Base-by-base conservation (phyloP, 2,329 filamentous ascomycete genomes). In the Teratosphaeria zuluensis region DNA sequence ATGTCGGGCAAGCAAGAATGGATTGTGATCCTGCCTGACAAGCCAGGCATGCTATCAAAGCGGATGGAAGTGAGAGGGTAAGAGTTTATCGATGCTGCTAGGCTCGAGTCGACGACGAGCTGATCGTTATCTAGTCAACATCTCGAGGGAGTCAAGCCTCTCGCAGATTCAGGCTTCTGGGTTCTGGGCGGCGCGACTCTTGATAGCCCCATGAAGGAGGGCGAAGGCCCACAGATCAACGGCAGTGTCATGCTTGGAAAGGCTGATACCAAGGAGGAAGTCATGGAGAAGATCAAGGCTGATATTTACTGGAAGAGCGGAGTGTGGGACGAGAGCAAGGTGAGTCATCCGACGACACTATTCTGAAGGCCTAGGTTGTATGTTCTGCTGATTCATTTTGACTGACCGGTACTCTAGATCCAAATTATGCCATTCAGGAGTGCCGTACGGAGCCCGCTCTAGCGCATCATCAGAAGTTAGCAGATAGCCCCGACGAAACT, bases 281-380 rank as follows among this genome's bases (percentile, higher is more conserved):
- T 89, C 1, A 71, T 86, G 48, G 81, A 87, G 65, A 69, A 81
- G 56, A 71, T 96, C 53, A 82, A 81, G 72, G 79, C 82, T 54
- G 91, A 96, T 75, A 77, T 91, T 9, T 96, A 95, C 74, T 78
- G 80, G 9, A 80, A 75, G 61, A 79, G 74, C 51, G 89, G 85
- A 0, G 90, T 95, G 8, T 96, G 91, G 91, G 89, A 96, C 77
- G 64, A 69, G 68, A 70, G 72, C 9, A 78, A 78, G 70, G 72
- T 77, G 53, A 65, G 63, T 60, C 24, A 3, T 19, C 2, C 2
- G n/a, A 19, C 19, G n/a, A 21, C 5, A 8, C 42, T 21, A 48
- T 2, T n/a, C 42, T n/a, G 16, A 48, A n/a, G n/a, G 42, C n/a
- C 42, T n/a, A 21, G 9, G 28, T 7, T 30, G 7, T 12, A 31